Evolutionary conservation across 116 monocot genomes (phyloP).

Genomic region (Iris pallida): DNA sequence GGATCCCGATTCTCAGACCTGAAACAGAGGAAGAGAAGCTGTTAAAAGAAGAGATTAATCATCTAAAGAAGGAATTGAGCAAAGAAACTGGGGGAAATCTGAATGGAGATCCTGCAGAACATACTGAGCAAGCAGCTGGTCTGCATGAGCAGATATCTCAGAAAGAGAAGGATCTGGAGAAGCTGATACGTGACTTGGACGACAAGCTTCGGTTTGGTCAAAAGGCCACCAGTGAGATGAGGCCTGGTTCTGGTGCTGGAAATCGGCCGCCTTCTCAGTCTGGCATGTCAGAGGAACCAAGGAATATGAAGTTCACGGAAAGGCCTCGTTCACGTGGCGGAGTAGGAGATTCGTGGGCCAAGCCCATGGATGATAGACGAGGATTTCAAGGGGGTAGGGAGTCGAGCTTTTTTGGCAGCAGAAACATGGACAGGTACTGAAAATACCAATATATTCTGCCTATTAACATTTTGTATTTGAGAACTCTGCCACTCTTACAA

Average conservation of each 20-base stretch:
- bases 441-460: too few species aligned
- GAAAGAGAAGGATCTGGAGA: slow-evolving; percentile 44
- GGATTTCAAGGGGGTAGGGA: slow-evolving; percentile 31
- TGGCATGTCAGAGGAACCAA: slow-evolving; percentile 21
- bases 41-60: slow-evolving; percentile 38
- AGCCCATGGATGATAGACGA: slow-evolving; percentile 21
- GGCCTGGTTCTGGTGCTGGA: slow-evolving; percentile 25
- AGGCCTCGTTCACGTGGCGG: slow-evolving; percentile 35
- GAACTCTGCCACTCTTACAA: too few species aligned
- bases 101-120: slow-evolving; percentile 10
- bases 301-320: slow-evolving; percentile 23
- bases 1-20: slow-evolving; percentile 13
- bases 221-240: slow-evolving; percentile 9
- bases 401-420: slow-evolving; percentile 19
- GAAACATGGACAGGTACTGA: slow-evolving; percentile 36
- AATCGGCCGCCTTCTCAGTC: slow-evolving; percentile 18
- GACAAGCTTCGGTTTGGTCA: slow-evolving; percentile 43
- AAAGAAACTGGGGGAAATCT: slow-evolving; percentile 20
- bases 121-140: slow-evolving; percentile 14
- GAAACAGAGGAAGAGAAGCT: slow-evolving; percentile 42
- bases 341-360: slow-evolving; percentile 18
- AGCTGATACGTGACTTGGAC: slow-evolving; percentile 29
- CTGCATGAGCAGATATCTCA: slow-evolving; percentile 15
- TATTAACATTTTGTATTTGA: too few species aligned
- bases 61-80: slow-evolving; percentile 24